Evolutionary conservation across 2,329 filamentous ascomycete species (phyloP).

Genomic region (Pseudopyrenochaeta lycopersici): DNA sequence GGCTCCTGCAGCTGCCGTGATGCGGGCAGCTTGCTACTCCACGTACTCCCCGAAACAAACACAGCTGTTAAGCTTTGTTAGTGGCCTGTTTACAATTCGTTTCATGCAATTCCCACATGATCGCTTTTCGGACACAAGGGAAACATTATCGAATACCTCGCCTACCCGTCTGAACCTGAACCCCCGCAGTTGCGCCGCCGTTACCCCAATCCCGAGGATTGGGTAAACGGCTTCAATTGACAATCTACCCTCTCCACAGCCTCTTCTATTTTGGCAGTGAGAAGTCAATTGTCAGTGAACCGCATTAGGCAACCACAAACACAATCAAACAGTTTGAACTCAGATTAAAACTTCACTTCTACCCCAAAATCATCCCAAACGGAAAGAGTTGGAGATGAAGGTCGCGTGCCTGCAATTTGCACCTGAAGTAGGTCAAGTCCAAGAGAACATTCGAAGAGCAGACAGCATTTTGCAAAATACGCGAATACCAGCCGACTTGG

Average conservation of each 20-base stretch:
- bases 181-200: too few species aligned
- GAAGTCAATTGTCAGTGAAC: too few species aligned
- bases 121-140: not conserved
- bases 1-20: constrained; percentile 9
- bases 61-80: not conserved
- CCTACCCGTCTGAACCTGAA: too few species aligned
- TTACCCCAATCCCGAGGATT: too few species aligned
- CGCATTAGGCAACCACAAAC: not conserved
- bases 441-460: constrained; percentile 75
- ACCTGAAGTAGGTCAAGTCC: constrained; percentile 73
- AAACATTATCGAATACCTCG: too few species aligned
- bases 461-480: constrained; percentile 68
- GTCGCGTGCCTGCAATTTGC: constrained; percentile 77
- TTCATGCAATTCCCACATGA: not conserved
- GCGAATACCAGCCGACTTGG: constrained; percentile 57
- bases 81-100: not conserved
- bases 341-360: not conserved
- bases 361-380: not conserved
- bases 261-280: too few species aligned
- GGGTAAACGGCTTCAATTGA: too few species aligned
- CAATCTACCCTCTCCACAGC: too few species aligned
- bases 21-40: constrained; percentile 13
- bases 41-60: not conserved
- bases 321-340: not conserved
- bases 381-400: constrained; percentile 61